phyloP scores from a whole-genome alignment of 768 basidiomycete species.

The Phallus indusiatus region DNA sequence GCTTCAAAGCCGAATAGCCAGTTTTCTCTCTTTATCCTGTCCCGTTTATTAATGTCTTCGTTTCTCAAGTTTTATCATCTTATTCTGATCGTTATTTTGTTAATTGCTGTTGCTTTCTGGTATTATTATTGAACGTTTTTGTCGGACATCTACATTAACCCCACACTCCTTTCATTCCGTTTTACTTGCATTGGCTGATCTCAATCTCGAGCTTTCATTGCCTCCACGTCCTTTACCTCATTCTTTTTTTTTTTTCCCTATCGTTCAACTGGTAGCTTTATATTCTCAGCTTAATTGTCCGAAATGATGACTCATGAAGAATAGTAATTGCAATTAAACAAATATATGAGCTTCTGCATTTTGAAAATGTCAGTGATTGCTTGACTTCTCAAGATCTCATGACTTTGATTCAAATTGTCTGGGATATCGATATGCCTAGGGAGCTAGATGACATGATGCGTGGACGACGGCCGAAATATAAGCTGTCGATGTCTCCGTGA shows the following conservation, averaged over 20 bases:
- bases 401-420: no score
- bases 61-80: neutral
- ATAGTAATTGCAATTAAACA: neutral
- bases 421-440: no score
- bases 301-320: neutral
- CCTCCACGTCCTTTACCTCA: neutral
- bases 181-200: neutral
- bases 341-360: neutral
- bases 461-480: no score
- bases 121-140: neutral
- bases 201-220: neutral
- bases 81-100: neutral
- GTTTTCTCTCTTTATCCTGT: neutral
- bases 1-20: constrained; percentile 36
- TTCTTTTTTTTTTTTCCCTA: neutral
- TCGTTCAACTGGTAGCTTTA: neutral
- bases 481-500: no score
- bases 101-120: neutral
- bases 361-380: neutral
- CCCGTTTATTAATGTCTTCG: neutral
- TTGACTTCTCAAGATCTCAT: no score
- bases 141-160: neutral
- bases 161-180: neutral
- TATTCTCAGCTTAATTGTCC: neutral
- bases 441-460: no score